These are phyloP conservation scores for Volvox carteri DNA, from an alignment of 163 green algal species.

Conservation along the genomic window DNA sequence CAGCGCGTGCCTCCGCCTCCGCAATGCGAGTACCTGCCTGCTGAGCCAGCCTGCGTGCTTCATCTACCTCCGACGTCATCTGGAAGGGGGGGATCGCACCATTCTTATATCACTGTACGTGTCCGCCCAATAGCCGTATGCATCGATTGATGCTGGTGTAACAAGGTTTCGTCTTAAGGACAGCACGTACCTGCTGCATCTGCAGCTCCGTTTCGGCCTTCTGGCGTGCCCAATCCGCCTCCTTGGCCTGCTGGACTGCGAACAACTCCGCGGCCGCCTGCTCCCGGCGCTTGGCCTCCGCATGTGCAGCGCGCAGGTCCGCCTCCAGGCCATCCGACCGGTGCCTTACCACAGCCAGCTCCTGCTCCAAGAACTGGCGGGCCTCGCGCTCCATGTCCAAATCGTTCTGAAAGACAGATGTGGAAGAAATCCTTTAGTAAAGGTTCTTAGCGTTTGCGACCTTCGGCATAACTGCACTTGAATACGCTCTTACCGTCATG, in stretches of 20 bases:
- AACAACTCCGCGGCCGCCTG: neutral
- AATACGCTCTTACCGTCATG: slow-evolving; percentile 39
- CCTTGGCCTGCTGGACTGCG: neutral
- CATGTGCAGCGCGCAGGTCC: slow-evolving; percentile 9
- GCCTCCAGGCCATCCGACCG: slow-evolving; percentile 15
- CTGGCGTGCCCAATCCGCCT: neutral
- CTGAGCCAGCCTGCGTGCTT: neutral
- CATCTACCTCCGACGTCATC: slow-evolving; percentile 31
- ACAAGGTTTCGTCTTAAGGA: too few relatives aligned
- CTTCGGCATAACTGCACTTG: neutral
- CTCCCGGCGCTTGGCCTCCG: slow-evolving; percentile 7
- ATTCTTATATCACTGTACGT: too few relatives aligned
- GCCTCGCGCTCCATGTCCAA: slow-evolving; percentile 55
- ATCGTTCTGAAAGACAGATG: slow-evolving; percentile 24
- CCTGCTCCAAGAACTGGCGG: slow-evolving; percentile 48
- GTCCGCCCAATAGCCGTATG: too few relatives aligned
- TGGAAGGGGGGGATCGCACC: too few relatives aligned
- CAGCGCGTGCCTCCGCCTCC: neutral
- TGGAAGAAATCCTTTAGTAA: too few relatives aligned
- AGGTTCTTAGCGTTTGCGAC: too few relatives aligned
- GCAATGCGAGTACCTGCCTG: slow-evolving; percentile 13
- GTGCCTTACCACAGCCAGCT: neutral
- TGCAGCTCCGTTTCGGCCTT: neutral
- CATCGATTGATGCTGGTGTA: too few relatives aligned
- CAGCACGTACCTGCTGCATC: slow-evolving; percentile 33